Evolutionary conservation across 1,284 basidiomycete genomes (phyloP), one percentile per base, ranked within the genome.

Genomic region (Rhodotorula sp.): DNA sequence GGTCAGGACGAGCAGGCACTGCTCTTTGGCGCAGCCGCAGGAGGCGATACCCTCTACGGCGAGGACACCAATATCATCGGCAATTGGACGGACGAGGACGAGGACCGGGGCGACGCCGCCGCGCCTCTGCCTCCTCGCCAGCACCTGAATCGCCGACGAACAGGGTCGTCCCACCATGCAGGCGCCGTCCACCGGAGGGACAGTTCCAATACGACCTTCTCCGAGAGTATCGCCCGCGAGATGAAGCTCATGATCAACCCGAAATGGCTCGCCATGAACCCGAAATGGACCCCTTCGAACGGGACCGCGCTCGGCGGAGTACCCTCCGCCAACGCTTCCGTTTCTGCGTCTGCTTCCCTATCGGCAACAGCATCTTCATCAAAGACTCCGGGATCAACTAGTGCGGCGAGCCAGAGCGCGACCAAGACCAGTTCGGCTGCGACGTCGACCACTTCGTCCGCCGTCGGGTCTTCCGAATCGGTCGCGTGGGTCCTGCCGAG

Each of bases 201-300:
- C 23, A 43, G 26, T 8, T 20, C 34, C 34, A 58, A 58, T 23
- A 23, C 20, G 47, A 46, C 60, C 18, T 29, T 29, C 18, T n/a
- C 54, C n/a, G 54, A 56, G 26, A 56, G 16, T 6, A 56, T 56
- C 54, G 54, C 54, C 23, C 26, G 26, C 26, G 57, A 47, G 18
- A 34, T 43, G 39, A 47, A 54, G 26, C 7, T 48, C 12, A 21
- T 62, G 16, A 65, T 64, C 62, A 72, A 69, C 54, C 68, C 68
- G 16, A 69, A 69, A 59, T 69, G 29, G 39, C 43, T 61, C 47
- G 39, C 43, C 43, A 31, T 47, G 16, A 70, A 68, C 31, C 69
- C 71, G 6, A 70, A 70, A 57, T 47, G 51, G 48, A n/a, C 29
- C 29, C 43, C 43, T n/a, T 56, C n/a, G 54, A 12, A 43, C 39